phyloP scores from a whole-genome alignment of 1,284 basidiomycete species.

The Earliella scabrosa region DNA sequence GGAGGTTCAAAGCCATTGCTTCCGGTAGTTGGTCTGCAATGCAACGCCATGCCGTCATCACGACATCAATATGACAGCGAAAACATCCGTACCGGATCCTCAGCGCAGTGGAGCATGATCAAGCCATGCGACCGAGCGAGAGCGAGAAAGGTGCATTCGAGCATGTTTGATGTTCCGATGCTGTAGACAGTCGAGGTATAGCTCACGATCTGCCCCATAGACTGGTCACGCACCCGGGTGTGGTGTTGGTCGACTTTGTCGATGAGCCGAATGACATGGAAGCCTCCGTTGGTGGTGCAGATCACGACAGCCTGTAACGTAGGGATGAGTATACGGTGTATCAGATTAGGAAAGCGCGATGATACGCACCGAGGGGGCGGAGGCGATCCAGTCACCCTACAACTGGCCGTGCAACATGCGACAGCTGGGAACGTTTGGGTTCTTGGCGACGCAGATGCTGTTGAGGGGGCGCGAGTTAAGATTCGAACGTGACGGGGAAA shows the following conservation, averaged over 20 bases:
- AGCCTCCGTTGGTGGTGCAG: slow-evolving; percentile 44
- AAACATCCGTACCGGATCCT: slow-evolving; percentile 22
- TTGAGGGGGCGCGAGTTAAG: slow-evolving; percentile 29
- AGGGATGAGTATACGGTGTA: no score
- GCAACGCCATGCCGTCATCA: no score
- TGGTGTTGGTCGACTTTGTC: no score
- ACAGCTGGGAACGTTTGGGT: slow-evolving; percentile 31
- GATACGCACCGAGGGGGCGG: slow-evolving; percentile 31
- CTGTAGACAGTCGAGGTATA: slow-evolving; percentile 28
- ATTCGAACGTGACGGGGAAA: slow-evolving; percentile 26
- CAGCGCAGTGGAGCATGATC: slow-evolving; percentile 5
- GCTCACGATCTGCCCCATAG: slow-evolving; percentile 24
- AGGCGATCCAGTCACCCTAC: slow-evolving; percentile 31
- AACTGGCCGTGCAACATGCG: slow-evolving; percentile 27
- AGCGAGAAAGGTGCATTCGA: slow-evolving; percentile 30
- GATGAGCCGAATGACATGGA: slow-evolving; percentile 43
- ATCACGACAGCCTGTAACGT: slow-evolving; percentile 47
- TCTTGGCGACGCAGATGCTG: slow-evolving; percentile 30
- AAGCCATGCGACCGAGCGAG: slow-evolving; percentile 26
- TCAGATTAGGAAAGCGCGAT: background rate
- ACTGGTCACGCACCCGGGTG: no score
- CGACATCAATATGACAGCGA: no score
- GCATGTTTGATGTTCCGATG: slow-evolving; percentile 22
- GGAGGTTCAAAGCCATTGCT: background rate
- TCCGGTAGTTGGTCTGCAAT: slow-evolving; percentile 21